Percentiles rank a stretch among this genome's conserved stretches.
Evolutionary conservation across 1,284 basidiomycete genomes (phyloP).

Genomic region (Lentinula novae-zelandiae): DNA sequence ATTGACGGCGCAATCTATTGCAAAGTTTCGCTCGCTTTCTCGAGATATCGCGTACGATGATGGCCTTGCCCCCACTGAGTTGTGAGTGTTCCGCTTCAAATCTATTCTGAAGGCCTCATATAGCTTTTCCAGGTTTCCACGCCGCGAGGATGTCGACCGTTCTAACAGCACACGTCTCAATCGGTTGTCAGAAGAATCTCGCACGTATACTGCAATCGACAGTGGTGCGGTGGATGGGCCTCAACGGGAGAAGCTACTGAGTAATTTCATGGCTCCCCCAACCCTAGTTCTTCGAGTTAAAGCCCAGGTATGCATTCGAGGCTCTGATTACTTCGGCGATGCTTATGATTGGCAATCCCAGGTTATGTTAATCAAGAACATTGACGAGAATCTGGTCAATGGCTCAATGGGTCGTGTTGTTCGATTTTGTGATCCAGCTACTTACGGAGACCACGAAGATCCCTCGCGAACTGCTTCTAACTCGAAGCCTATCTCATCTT

Average conservation of each 20-base stretch:
- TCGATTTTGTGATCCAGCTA: slow-evolving; percentile 56
- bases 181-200: slow-evolving; percentile 33
- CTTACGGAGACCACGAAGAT: slow-evolving; percentile 29
- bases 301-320: slow-evolving; percentile 37
- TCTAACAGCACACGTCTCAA: slow-evolving; percentile 74
- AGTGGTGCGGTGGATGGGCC: slow-evolving; percentile 45
- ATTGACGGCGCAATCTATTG: slow-evolving; percentile 44
- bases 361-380: slow-evolving; percentile 79
- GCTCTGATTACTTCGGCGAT: neutral
- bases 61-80: slow-evolving; percentile 78
- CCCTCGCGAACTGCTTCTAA: neutral
- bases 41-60: slow-evolving; percentile 61
- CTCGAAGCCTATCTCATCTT: slow-evolving; percentile 12
- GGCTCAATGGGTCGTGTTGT: slow-evolving; percentile 83
- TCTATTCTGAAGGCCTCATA: neutral
- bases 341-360: slow-evolving; percentile 24
- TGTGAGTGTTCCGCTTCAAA: slow-evolving; percentile 40
- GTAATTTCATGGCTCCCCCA: slow-evolving; percentile 72
- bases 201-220: slow-evolving; percentile 49
- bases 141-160: slow-evolving; percentile 86
- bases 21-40: slow-evolving; percentile 58
- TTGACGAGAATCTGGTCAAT: slow-evolving; percentile 73
- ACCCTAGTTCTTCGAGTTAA: slow-evolving; percentile 57
- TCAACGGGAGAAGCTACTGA: slow-evolving; percentile 62
- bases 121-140: slow-evolving; percentile 63